A percentile compares a stretch with the other conserved stretches of the same genome.
phyloP scores from a whole-genome alignment of 2,329 filamentous ascomycete species.

The Penicillium griseofulvum region DNA sequence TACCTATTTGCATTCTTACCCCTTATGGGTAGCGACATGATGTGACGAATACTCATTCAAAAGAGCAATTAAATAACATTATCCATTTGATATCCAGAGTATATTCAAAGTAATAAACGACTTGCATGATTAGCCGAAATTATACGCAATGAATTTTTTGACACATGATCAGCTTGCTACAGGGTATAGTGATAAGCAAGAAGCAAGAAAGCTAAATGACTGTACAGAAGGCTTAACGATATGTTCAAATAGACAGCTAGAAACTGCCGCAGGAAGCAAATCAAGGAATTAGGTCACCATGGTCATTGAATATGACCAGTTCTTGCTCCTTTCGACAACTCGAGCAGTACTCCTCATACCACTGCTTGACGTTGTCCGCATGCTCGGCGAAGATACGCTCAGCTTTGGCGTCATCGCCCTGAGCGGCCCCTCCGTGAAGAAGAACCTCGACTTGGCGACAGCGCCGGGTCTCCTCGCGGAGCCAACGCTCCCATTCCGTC shows the following conservation, averaged over 20 bases:
- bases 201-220: slow-evolving; percentile 11
- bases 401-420: slow-evolving; percentile 27
- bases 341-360: slow-evolving; percentile 62
- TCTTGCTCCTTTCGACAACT: slow-evolving; percentile 55
- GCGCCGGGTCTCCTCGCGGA: slow-evolving; percentile 71
- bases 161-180: slow-evolving; percentile 12
- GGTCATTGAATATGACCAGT: slow-evolving; percentile 22
- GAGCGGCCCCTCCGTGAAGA: slow-evolving; percentile 31
- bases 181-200: slow-evolving; percentile 30
- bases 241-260: not conserved
- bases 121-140: slow-evolving; percentile 8
- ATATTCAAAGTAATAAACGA: not conserved
- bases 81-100: not conserved
- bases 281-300: slow-evolving; percentile 23
- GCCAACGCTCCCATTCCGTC: slow-evolving; percentile 92
- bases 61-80: slow-evolving; percentile 1
- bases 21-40: not conserved
- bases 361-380: slow-evolving; percentile 50
- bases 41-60: slow-evolving; percentile 20
- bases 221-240: slow-evolving; percentile 7
- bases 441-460: slow-evolving; percentile 64
- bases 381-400: slow-evolving; percentile 33
- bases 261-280: not conserved
- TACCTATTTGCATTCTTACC: slow-evolving; percentile 1
- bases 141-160: slow-evolving; percentile 14